A percentile compares a stretch with the other conserved stretches of the same genome.
phyloP scores from a whole-genome alignment of 2,329 filamentous ascomycete genomes.

The Cordyceps pruinosa region DNA sequence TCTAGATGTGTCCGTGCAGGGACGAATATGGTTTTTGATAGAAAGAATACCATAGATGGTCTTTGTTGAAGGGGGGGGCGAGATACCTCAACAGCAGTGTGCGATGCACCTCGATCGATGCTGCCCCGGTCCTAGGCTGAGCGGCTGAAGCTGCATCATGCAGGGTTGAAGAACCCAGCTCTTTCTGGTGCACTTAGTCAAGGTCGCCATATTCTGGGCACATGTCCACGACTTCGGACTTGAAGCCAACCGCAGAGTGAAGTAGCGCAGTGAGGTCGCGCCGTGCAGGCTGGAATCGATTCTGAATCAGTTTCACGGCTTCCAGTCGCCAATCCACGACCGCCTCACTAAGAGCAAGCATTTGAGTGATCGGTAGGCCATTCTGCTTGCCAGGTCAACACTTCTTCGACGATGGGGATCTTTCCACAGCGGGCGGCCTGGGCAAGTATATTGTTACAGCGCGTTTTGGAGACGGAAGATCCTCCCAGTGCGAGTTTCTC shows the following conservation, averaged over 20 bases:
- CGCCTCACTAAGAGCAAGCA: not conserved
- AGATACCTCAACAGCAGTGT: too few species aligned
- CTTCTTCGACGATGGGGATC: not conserved
- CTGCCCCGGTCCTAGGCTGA: too few species aligned
- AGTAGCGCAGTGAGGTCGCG: not conserved
- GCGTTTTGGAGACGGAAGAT: not conserved
- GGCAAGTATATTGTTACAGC: not conserved
- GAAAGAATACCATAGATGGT: too few species aligned
- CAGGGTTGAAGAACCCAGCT: constrained; percentile 1
- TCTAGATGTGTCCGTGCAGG: too few species aligned
- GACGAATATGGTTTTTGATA: too few species aligned
- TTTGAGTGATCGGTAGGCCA: not conserved
- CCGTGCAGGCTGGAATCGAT: not conserved
- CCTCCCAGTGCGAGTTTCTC: not conserved
- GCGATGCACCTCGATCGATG: too few species aligned
- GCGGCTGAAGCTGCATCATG: too few species aligned
- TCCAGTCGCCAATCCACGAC: not conserved
- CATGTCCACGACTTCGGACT: not conserved
- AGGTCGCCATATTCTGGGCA: not conserved
- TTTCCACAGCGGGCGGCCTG: not conserved
- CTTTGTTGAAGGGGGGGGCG: too few species aligned
- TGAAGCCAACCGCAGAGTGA: not conserved
- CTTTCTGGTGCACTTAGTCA: constrained; percentile 3
- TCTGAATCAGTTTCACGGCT: constrained; percentile 1
- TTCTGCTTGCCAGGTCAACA: constrained; percentile 5